These are phyloP conservation scores for Thalassiosira profunda DNA, from an alignment of 108 stramenopile species.

Conservation along the genomic window DNA sequence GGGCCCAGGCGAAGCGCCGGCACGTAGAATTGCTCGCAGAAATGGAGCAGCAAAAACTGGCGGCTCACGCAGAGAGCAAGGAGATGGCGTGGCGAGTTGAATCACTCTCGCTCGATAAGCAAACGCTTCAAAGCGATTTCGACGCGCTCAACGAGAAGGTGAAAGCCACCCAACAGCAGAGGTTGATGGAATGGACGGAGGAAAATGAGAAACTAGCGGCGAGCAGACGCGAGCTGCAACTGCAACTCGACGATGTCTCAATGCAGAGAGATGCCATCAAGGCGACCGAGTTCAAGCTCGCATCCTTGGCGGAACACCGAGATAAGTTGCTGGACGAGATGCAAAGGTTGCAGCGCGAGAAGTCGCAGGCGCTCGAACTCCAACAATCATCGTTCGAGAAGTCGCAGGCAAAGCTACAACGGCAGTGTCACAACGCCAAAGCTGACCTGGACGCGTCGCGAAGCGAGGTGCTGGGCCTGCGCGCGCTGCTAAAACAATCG, in stretches of 20 bases:
- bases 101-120: constrained; percentile 5
- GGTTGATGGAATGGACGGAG: constrained; percentile 17
- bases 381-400: not conserved
- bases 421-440: constrained; percentile 1
- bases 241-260: constrained; percentile 7
- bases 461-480: constrained; percentile 34
- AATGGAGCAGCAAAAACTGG: not conserved
- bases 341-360: not conserved
- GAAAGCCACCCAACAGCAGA: constrained; percentile 17
- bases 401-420: constrained; percentile 3
- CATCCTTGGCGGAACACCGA: constrained; percentile 13
- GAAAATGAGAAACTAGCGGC: constrained; percentile 17
- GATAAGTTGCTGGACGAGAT: constrained; percentile 13
- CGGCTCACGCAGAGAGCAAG: constrained; percentile 10
- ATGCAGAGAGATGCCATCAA: constrained; percentile 16
- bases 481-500: constrained; percentile 35
- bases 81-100: constrained; percentile 3
- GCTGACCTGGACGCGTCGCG: constrained; percentile 12
- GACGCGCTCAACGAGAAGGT: constrained; percentile 13
- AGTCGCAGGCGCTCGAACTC: constrained; percentile 3
- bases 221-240: constrained; percentile 19
- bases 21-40: constrained; percentile 12
- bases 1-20: not conserved
- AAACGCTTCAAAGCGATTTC: constrained; percentile 26
- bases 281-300: constrained; percentile 19